A percentile compares a stretch with the other conserved stretches of the same genome.
These are phyloP conservation scores for Artomyces pyxidatus DNA, from an alignment of 768 basidiomycete species.

Conservation along the genomic window DNA sequence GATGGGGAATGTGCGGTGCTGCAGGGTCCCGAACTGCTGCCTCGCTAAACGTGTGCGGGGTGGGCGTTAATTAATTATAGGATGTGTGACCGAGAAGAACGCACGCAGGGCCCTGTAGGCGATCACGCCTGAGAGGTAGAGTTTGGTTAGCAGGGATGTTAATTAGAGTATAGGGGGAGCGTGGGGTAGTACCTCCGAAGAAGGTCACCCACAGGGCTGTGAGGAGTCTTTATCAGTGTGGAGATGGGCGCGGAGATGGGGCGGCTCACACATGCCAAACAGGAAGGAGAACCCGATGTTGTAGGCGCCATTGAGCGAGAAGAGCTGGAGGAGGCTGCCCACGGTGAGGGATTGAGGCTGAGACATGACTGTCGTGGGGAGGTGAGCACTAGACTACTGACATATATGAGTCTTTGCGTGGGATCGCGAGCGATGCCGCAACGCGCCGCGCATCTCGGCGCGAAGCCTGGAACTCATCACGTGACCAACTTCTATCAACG, in stretches of 20 bases:
- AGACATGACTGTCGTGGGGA: constrained; percentile 9
- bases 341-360: constrained; percentile 11
- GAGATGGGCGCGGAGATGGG: neutral
- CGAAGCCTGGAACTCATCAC: too few relatives aligned
- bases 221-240: neutral
- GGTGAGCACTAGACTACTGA: neutral
- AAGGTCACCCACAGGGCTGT: constrained; percentile 55
- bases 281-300: constrained; percentile 52
- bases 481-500: neutral
- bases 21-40: constrained; percentile 64
- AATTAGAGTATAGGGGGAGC: neutral
- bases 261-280: constrained; percentile 60
- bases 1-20: constrained; percentile 66
- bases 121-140: constrained; percentile 40
- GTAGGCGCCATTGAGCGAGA: constrained; percentile 33
- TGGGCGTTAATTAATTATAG: neutral
- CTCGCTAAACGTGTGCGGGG: constrained; percentile 37
- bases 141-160: constrained; percentile 8
- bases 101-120: constrained; percentile 51
- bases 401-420: too few relatives aligned
- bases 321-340: constrained; percentile 14
- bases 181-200: constrained; percentile 41
- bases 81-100: constrained; percentile 18
- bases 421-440: too few relatives aligned
- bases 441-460: too few relatives aligned